Base-by-base conservation (phyloP, 176 grass and related monocot genomes). In the Bothriochloa decipiens region DNA sequence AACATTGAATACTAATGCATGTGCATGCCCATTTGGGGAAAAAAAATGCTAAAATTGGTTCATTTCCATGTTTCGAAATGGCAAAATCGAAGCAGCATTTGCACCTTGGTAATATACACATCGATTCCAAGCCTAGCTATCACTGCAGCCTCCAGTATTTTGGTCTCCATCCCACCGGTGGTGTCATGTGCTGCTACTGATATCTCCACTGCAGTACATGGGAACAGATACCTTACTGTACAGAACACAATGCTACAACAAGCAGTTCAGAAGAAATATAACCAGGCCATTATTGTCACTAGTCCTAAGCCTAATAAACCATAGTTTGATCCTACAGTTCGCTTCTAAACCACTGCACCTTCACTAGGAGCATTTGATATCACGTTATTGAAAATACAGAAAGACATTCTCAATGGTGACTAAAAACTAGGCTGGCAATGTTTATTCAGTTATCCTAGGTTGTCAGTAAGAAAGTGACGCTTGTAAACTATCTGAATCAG, bases 101-200 rank as follows among this genome's bases (percentile, higher is more conserved):
- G 45, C 60, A 94, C 96, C 91, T 95, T 93, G 28, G 96, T 92
- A 63, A 98, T 95, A 69, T 95, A 98, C 27, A 95, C 96, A 86
- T 95, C 84, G 76, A 95, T 87, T 87, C 96, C 93, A 64, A 95
- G 89, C 62, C 86, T 95, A 77, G 96, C 87, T 82, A 95, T 95
- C 65, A 72, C 66, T 55, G 96, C 89, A 86, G 96, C 93, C 88
- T 98, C 96, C 58, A 80, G 46, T 83, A 98, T 93, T 87, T 98
- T 98, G 63, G 96, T 84, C 83, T 98, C 83, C 96, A 98, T 98
- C 61, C 96, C 93, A 29, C 96, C 93, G 55, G 93, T 93, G 32
- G 96, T 98, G 69, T 98, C 96, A 78, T 98, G 96, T 82, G 91
- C 89, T 46, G 93, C 96, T 33, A 98, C 85, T 43, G 96, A 95